Conservation (phyloP, 352 stramenopile genomes). For the Discostella stelligera region DNA sequence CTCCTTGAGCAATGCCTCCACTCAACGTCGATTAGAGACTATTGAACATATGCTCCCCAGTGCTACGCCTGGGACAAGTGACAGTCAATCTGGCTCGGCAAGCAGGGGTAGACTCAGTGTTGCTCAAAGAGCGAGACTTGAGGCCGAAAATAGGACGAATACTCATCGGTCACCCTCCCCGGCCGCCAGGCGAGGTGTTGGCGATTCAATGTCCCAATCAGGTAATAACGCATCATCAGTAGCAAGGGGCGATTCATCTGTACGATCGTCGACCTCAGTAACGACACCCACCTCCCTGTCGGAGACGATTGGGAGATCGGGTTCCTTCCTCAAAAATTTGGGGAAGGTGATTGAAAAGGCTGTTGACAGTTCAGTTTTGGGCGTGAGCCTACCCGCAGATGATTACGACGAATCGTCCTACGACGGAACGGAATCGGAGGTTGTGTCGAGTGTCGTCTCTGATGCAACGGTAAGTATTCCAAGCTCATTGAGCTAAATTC, state of each 20-base stretch:
- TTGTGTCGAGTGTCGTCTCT: conserved; percentile 38
- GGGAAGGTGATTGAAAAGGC: conserved; percentile 49
- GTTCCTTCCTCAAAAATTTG: conserved; percentile 59
- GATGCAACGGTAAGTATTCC: conserved; percentile 39
- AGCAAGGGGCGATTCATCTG: conserved; percentile 5
- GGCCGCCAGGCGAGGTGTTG: conserved; percentile 1
- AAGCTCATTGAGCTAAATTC: neutral
- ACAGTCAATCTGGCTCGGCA: conserved; percentile 31
- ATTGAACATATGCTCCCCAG: conserved; percentile 46
- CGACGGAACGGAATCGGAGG: conserved; percentile 40
- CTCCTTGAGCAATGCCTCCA: conserved; percentile 28
- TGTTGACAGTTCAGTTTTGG: conserved; percentile 58
- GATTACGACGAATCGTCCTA: conserved; percentile 23
- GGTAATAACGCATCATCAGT: conserved; percentile 1
- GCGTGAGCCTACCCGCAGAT: conserved; percentile 24
- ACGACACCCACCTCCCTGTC: neutral
- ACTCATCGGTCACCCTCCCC: conserved; percentile 29
- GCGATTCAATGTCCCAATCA: conserved; percentile 8
- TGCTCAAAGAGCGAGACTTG: conserved; percentile 59
- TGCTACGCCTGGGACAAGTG: neutral
- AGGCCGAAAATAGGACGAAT: conserved; percentile 62
- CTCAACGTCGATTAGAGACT: conserved; percentile 35
- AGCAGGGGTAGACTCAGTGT: conserved; percentile 54
- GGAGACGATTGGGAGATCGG: conserved; percentile 21
- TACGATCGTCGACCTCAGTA: conserved; percentile 8